Evolutionary conservation across 2,329 filamentous ascomycete genomes (phyloP), one percentile per base, ranked within the genome.

Genomic region (Scytalidium lignicola): DNA sequence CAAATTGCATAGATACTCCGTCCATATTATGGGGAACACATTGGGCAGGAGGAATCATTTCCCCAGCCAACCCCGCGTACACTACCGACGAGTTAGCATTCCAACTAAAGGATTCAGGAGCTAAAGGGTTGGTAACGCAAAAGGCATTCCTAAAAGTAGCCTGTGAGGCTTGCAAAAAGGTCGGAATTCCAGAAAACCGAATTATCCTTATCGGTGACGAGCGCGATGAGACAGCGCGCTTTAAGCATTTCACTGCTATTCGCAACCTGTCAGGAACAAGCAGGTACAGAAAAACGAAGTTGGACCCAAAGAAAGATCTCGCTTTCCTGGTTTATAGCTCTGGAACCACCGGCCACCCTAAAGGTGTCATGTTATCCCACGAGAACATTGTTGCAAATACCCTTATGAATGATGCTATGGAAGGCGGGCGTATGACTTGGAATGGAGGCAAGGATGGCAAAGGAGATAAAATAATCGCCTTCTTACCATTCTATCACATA

Each of bases 51-150:
- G 90, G 88, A 23, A 73, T 89, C 46, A 71, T 89, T 10, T 90
- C 85, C n/a, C 90, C 91, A 0, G 90, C 89, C 2, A 96, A 96
- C 63, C 90, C 91, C 18, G 82, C 83, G 3, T 96, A 96, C 69
- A 95, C 88, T 0, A 80, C 79, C 12, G 82, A 89, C 9, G 92
- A 97, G 68, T 76, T 96, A 28, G 83, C 86, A 3, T 90, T 88
- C 61, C 91, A 96, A 70, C 77, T 97, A 52, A 82, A 82, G 59
- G 88, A 95, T 66, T 85, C 85, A 0, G 78, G 80, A 1, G 88
- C 89, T 26, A 88, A 83, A 61, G 88, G 78, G 0, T 67, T 96
- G 7, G 78, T 86, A 21, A 96, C 91, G 0, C 88, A 95, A 61
- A 65, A 78, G 21, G 70, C 82, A 0, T 77, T 85, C 51, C 73